These are phyloP conservation scores for Avicennia marina DNA, from an alignment of 257 asterid genomes.

Conservation along the genomic window DNA sequence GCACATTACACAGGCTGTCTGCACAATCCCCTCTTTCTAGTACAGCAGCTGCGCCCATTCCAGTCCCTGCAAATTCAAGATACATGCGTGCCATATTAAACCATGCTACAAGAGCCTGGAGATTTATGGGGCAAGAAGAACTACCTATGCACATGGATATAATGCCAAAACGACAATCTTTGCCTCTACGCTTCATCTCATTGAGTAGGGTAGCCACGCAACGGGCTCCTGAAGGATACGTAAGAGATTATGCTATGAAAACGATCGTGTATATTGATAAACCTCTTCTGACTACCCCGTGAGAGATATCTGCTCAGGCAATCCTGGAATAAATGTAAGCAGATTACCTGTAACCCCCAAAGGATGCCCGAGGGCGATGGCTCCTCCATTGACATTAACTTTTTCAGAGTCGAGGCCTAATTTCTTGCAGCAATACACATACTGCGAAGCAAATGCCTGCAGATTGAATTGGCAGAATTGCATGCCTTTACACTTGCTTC, in stretches of 20 bases:
- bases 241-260: neutral
- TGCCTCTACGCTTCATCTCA: constrained; percentile 94
- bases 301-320: too few relatives aligned
- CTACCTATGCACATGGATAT: constrained; percentile 95
- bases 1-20: constrained; percentile 55
- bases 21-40: constrained; percentile 76
- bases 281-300: too few relatives aligned
- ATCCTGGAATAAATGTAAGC: too few relatives aligned
- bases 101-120: too few relatives aligned
- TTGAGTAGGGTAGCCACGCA: constrained; percentile 78
- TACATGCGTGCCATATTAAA: neutral
- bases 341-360: constrained; percentile 80
- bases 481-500: neutral
- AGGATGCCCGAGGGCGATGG: constrained; percentile 95
- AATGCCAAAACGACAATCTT: constrained; percentile 80
- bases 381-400: constrained; percentile 94
- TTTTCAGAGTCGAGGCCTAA: constrained; percentile 68
- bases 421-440: constrained; percentile 72
- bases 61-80: constrained; percentile 51
- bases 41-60: constrained; percentile 98
- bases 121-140: too few relatives aligned
- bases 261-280: neutral
- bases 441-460: constrained; percentile 97
- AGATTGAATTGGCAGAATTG: neutral
- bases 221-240: constrained; percentile 59